Conservation (phyloP, 164 flowering plant species). For the grape (Vitis vinifera) region ASM3070453v1 NC_081809.1:3033001-3033500, state of each 20-base stretch:
- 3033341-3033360: no score
- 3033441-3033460: not conserved
- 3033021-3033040: no score
- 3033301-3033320: not conserved
- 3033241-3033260: no score
- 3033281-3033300: not conserved
- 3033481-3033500: not conserved
- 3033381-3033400: not conserved
- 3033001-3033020: no score
- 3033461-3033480: not conserved
- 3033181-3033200: not conserved
- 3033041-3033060: no score
- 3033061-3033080: no score
- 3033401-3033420: not conserved
- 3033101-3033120: constrained; percentile 42
- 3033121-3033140: constrained; percentile 39
- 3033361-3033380: no score
- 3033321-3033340: not conserved
- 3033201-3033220: not conserved
- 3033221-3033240: no score
- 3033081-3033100: no score
- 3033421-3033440: no score
- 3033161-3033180: no score
- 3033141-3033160: constrained; percentile 13
- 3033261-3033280: no score